Evolutionary conservation across 805 yeast species (phyloP).

Genomic region (Torulaspora maleeae): DNA sequence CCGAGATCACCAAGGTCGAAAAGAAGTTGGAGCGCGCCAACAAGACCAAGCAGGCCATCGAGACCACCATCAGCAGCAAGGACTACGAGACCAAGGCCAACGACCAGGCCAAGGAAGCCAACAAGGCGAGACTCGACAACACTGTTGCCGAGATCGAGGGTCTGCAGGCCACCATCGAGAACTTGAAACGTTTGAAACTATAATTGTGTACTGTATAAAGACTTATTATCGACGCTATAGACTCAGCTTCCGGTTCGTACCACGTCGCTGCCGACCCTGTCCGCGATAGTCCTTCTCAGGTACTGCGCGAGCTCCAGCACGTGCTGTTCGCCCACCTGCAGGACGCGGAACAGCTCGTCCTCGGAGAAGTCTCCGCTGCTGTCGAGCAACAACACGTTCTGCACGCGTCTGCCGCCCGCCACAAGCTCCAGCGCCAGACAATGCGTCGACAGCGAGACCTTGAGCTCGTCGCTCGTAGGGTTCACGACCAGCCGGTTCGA

Average conservation of each 20-base stretch:
- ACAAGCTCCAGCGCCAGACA: conserved; percentile 54
- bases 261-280: conserved; percentile 36
- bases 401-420: conserved; percentile 42
- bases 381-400: conserved; percentile 61
- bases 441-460: conserved; percentile 53
- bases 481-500: conserved; percentile 35
- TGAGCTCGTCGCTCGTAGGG: conserved; percentile 47
- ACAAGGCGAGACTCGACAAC: conserved; percentile 61
- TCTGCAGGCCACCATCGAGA: conserved; percentile 75
- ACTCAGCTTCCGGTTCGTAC: conserved; percentile 12
- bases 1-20: conserved; percentile 78
- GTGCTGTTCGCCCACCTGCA: conserved; percentile 49
- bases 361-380: conserved; percentile 67
- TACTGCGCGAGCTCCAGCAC: conserved; percentile 43
- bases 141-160: conserved; percentile 85
- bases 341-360: conserved; percentile 45
- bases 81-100: conserved; percentile 87
- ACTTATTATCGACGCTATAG: neutral
- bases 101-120: conserved; percentile 73
- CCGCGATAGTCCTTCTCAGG: conserved; percentile 46
- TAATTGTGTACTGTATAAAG: conserved; percentile 17
- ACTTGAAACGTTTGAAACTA: conserved; percentile 74
- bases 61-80: conserved; percentile 61
- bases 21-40: conserved; percentile 67
- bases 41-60: conserved; percentile 55